Base-by-base conservation (phyloP, 192 early-diverging fungal genomes). In the Coemansia sp. region DNA sequence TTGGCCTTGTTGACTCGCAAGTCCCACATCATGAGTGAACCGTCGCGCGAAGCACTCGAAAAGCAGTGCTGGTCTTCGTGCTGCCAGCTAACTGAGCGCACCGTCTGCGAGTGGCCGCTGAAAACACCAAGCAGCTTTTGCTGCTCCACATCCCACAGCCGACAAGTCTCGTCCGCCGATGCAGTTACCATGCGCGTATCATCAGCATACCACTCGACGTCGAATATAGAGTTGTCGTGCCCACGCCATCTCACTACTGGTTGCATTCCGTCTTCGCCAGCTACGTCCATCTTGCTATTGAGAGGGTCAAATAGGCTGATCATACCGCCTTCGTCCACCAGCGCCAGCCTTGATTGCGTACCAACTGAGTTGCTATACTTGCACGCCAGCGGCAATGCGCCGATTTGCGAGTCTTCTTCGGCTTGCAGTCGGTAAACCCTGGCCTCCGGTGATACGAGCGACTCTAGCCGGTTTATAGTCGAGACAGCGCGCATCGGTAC, bases 211-310 rank as follows among this genome's bases (percentile, higher is more conserved):
- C 94, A 97, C 33, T 86, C 84, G 7, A 94, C 70, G 74, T 97
- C 95, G 58, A 94, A 90, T n/a, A 94, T 86, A 4, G 93, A 89
- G 76, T 94, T 94, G 34, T 85, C 73, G 55, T 97, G 95, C 0
- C 89, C 92, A 38, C 79, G 66, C 84, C 84, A 85, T 12, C 68
- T 67, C 16, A 31, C 20, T 16, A 64, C 22, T 8, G 75, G 75
- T 47, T 40, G 44, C 69, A 78, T 61, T 2, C 65, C 69, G 16
- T n/a, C 38, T 38, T 62, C 61, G 38, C 73, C 66, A 44, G 41
- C 10, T 20, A 52, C n/a, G 5, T 66, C 71, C 53, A 31, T 46
- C 66, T 72, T 52, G 1, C 53, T 57, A 13, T 70, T 66, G 15
- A 71, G 15, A 3, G 81, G 74, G 52, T 78, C 70, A 38, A 83